A percentile compares a stretch with the other conserved stretches of the same genome.
These are phyloP conservation scores for Betula pendula DNA, from an alignment of 306 rosid genomes.

Conservation along the genomic window DNA sequence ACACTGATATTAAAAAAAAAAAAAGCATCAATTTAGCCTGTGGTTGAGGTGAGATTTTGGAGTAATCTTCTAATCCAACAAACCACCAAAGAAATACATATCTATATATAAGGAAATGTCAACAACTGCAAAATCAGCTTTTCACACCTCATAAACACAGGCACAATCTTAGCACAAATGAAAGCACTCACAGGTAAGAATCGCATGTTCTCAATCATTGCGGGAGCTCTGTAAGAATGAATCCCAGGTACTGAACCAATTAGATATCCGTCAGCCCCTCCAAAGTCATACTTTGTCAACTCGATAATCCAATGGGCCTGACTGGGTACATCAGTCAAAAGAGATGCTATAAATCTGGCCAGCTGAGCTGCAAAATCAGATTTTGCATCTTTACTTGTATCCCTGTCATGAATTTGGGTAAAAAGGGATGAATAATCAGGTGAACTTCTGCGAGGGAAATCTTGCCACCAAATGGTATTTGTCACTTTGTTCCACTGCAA, in stretches of 20 bases:
- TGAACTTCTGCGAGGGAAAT: slow-evolving; percentile 51
- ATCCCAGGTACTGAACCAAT: slow-evolving; percentile 77
- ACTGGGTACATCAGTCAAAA: slow-evolving; percentile 66
- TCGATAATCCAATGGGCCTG: slow-evolving; percentile 71
- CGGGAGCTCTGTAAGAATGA: slow-evolving; percentile 51
- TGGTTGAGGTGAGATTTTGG: neutral
- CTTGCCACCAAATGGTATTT: slow-evolving; percentile 93
- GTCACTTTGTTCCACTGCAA: slow-evolving; percentile 74
- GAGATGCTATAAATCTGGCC: slow-evolving; percentile 84
- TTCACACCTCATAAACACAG: slow-evolving; percentile 14
- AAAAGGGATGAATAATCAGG: slow-evolving; percentile 64
- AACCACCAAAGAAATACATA: slow-evolving; percentile 10
- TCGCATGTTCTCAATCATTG: slow-evolving; percentile 35
- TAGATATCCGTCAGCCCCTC: slow-evolving; percentile 67
- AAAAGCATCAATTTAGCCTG: slow-evolving; percentile 5
- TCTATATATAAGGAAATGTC: slow-evolving; percentile 12
- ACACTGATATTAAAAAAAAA: slow-evolving; percentile 2
- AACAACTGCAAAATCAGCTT: slow-evolving; percentile 18
- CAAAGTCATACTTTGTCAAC: slow-evolving; percentile 73
- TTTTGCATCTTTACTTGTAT: slow-evolving; percentile 34
- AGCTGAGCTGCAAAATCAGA: slow-evolving; percentile 74
- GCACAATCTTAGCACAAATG: slow-evolving; percentile 19
- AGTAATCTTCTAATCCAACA: neutral
- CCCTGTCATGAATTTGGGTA: slow-evolving; percentile 36
- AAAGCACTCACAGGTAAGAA: slow-evolving; percentile 38